Evolutionary conservation across 1,284 basidiomycete genomes (phyloP).

Genomic region (Schizophyllum commune): DNA sequence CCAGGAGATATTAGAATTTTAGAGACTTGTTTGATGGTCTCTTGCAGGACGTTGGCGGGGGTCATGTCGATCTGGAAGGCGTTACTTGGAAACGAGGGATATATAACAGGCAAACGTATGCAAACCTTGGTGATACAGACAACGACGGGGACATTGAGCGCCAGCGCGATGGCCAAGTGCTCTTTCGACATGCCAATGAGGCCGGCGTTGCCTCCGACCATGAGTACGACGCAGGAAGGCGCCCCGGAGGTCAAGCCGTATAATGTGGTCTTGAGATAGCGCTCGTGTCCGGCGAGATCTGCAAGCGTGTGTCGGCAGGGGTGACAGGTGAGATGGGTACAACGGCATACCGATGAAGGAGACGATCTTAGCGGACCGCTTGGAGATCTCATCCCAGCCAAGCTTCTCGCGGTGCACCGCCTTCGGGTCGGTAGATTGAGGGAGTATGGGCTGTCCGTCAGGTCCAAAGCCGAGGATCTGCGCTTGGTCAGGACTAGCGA

Average conservation of each 20-base stretch:
- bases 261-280: slow-evolving; percentile 88
- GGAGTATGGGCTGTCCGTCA: slow-evolving; percentile 70
- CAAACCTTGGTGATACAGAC: slow-evolving; percentile 87
- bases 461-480: slow-evolving; percentile 83
- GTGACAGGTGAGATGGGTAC: not conserved
- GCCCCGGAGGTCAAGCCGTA: slow-evolving; percentile 93
- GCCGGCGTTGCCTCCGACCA: slow-evolving; percentile 94
- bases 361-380: slow-evolving; percentile 86
- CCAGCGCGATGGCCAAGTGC: slow-evolving; percentile 91
- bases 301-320: not conserved
- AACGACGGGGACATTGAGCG: slow-evolving; percentile 88
- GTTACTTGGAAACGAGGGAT: not conserved
- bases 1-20: slow-evolving; percentile 94
- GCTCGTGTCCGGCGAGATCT: slow-evolving; percentile 89
- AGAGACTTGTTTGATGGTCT: slow-evolving; percentile 87
- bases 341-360: slow-evolving; percentile 77
- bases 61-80: slow-evolving; percentile 90
- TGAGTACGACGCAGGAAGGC: slow-evolving; percentile 92
- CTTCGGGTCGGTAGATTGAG: slow-evolving; percentile 54
- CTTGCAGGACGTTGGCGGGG: slow-evolving; percentile 81
- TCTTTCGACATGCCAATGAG: slow-evolving; percentile 98
- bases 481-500: not conserved
- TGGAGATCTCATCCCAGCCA: slow-evolving; percentile 95
- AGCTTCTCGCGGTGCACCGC: slow-evolving; percentile 76
- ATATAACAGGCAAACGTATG: slow-evolving; percentile 19